phyloP scores from a whole-genome alignment of 1,284 basidiomycete species.

The Puccinia polysora region DNA sequence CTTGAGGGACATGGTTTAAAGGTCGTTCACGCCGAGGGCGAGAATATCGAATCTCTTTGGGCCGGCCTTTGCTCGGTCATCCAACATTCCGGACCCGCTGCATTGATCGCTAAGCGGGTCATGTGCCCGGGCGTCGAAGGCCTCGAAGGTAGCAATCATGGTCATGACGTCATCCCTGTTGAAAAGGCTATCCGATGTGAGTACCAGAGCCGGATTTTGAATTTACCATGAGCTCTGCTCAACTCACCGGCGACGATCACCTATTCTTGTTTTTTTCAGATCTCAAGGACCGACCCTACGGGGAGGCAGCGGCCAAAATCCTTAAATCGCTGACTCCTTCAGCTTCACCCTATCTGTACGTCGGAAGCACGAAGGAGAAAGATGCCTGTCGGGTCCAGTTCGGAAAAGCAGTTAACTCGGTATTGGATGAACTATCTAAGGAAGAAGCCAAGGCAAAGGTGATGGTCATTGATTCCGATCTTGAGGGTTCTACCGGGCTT shows the following conservation, averaged over 20 bases:
- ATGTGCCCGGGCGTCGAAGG: constrained; percentile 76
- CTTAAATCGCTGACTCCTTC: constrained; percentile 65
- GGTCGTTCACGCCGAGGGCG: constrained; percentile 67
- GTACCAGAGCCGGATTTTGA: background rate
- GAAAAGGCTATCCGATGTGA: constrained; percentile 31
- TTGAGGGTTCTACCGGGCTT: constrained; percentile 78
- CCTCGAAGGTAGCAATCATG: constrained; percentile 70
- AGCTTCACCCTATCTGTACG: constrained; percentile 61
- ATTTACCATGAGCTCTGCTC: background rate
- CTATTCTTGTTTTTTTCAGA: constrained; percentile 70
- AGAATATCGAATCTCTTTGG: constrained; percentile 73
- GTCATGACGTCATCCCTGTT: constrained; percentile 62
- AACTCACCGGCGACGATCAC: constrained; percentile 52
- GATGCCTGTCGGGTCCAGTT: constrained; percentile 75
- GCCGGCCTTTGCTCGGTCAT: constrained; percentile 61
- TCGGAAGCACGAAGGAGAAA: constrained; percentile 66
- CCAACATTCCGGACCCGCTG: constrained; percentile 66
- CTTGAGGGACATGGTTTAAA: constrained; percentile 73
- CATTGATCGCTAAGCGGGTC: constrained; percentile 67
- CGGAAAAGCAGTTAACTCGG: constrained; percentile 71
- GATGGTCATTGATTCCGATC: constrained; percentile 78
- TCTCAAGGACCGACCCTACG: constrained; percentile 64
- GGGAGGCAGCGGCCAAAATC: constrained; percentile 59
- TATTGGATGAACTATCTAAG: constrained; percentile 67
- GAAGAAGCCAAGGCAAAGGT: constrained; percentile 72